These are phyloP conservation scores for Fagopyrum homotropicum DNA, from an alignment of 148 eudicot genomes.

Conservation along the genomic window DNA sequence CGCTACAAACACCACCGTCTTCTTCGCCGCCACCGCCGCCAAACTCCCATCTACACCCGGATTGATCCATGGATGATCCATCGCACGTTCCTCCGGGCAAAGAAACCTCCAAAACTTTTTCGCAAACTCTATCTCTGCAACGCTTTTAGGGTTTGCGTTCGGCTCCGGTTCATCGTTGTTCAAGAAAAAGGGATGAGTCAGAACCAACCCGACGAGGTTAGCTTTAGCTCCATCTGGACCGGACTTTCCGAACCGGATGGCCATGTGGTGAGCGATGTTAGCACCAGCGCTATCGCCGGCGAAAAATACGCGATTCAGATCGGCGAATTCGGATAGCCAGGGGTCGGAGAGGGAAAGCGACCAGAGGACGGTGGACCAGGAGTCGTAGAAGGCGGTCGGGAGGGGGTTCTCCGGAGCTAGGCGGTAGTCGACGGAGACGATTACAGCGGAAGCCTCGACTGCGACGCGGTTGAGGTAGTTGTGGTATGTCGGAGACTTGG, in stretches of 20 bases:
- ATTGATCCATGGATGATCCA: constrained; percentile 34
- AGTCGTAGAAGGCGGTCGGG: constrained; percentile 39
- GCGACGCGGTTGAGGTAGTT: constrained; percentile 18
- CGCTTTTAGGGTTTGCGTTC: background rate
- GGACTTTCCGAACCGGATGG: constrained; percentile 20
- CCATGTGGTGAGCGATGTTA: constrained; percentile 40
- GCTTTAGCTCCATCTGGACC: background rate
- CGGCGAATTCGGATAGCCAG: constrained; percentile 36
- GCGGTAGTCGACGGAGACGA: constrained; percentile 41
- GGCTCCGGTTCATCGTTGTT: background rate
- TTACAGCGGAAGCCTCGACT: constrained; percentile 20
- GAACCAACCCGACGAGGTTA: constrained; percentile 20
- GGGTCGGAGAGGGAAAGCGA: constrained; percentile 25
- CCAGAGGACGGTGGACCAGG: constrained; percentile 47
- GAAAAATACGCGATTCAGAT: constrained; percentile 24
- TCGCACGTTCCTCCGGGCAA: constrained; percentile 21
- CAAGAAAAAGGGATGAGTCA: constrained; percentile 38
- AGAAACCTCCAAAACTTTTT: constrained; percentile 19
- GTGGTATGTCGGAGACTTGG: constrained; percentile 19
- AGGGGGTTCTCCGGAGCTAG: constrained; percentile 50
- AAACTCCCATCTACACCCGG: constrained; percentile 24
- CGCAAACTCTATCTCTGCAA: constrained; percentile 15
- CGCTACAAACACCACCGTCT: constrained; percentile 34
- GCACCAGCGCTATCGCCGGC: constrained; percentile 59
- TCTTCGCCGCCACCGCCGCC: constrained; percentile 20